Conservation (phyloP, 768 basidiomycete genomes). For the Tulasnella sp. region DNA sequence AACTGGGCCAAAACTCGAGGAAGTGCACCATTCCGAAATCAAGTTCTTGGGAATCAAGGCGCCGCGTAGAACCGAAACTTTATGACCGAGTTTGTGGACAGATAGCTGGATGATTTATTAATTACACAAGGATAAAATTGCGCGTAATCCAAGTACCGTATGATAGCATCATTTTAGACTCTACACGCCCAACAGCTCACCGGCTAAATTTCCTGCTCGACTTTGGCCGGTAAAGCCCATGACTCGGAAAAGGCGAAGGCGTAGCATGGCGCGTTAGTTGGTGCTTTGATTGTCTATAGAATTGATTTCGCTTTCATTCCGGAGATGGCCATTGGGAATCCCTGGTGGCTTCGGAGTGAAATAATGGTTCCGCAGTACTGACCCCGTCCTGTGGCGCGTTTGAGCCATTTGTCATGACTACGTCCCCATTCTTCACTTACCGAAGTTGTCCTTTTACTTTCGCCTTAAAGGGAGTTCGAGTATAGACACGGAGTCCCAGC, state of each 20-base stretch:
- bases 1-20: slow-evolving; percentile 24
- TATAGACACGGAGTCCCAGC: slow-evolving; percentile 25
- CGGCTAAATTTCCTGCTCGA: not conserved
- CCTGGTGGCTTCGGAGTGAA: not conserved
- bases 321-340: not conserved
- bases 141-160: not conserved
- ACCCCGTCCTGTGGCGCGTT: not conserved
- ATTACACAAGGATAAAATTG: not conserved
- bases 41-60: slow-evolving; percentile 17
- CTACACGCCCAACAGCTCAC: slow-evolving; percentile 1
- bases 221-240: slow-evolving; percentile 1
- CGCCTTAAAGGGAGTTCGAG: not conserved
- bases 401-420: not conserved
- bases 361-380: not conserved
- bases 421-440: not conserved
- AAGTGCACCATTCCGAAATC: not conserved
- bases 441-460: slow-evolving; percentile 22
- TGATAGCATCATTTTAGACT: slow-evolving; percentile 3
- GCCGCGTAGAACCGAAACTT: slow-evolving; percentile 4
- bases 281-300: not conserved
- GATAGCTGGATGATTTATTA: not conserved
- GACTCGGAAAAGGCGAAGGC: not conserved
- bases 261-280: not conserved
- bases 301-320: not conserved
- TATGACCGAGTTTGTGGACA: slow-evolving; percentile 9